Percentiles rank a stretch among this genome's conserved stretches.
Conservation (phyloP, 768 basidiomycete genomes). For the Mycena crocata region DNA sequence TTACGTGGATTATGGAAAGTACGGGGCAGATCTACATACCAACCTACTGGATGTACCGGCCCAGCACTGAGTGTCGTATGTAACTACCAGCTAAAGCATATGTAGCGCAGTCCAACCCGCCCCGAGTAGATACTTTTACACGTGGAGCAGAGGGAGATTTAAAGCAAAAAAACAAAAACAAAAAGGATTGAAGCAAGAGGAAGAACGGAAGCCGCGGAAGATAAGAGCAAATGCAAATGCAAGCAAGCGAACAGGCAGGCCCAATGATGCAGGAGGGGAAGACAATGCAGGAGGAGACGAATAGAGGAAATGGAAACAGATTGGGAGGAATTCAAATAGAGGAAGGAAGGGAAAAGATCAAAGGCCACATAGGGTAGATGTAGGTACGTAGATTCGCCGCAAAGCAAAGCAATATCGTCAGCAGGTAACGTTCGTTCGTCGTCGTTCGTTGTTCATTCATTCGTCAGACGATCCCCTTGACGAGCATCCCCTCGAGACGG, state of each 20-base stretch:
- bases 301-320: not conserved
- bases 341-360: slow-evolving; percentile 5
- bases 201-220: not conserved
- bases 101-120: not conserved
- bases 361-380: slow-evolving; percentile 8
- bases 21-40: not conserved
- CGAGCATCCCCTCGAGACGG: slow-evolving; percentile 82
- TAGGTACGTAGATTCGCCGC: not conserved
- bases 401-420: slow-evolving; percentile 12
- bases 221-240: not conserved
- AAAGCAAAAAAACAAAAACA: not conserved
- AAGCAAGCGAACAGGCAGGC: no score
- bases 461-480: slow-evolving; percentile 67
- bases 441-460: not conserved
- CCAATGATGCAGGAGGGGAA: no score
- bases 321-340: not conserved
- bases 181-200: not conserved
- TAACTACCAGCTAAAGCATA: not conserved
- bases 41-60: not conserved
- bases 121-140: slow-evolving; percentile 19
- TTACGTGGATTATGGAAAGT: slow-evolving; percentile 14
- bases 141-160: not conserved
- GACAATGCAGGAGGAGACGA: not conserved
- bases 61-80: not conserved
- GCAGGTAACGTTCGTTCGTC: not conserved